phyloP scores from a whole-genome alignment of 192 early-diverging fungal species.

The Paraglomus occultum region DNA sequence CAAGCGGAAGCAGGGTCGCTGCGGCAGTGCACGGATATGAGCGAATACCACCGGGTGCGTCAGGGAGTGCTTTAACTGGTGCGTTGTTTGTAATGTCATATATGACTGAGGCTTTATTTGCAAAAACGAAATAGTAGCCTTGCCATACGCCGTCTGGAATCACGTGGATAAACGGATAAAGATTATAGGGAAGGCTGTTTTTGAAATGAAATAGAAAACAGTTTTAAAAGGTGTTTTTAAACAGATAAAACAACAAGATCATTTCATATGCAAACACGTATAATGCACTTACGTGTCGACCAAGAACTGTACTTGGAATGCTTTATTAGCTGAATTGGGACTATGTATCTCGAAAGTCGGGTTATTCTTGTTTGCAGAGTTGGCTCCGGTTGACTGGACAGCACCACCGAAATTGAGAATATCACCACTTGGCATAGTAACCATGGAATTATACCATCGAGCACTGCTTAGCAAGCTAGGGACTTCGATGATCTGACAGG shows the following conservation, averaged over 20 bases:
- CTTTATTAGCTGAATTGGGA: constrained; percentile 19
- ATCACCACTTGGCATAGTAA: constrained; percentile 43
- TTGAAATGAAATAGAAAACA: not conserved
- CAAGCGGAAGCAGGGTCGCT: constrained; percentile 54
- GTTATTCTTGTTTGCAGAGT: constrained; percentile 40
- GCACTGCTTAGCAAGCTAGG: constrained; percentile 38
- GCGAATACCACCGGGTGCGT: constrained; percentile 45
- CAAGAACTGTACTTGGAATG: constrained; percentile 41
- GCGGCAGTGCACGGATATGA: constrained; percentile 59
- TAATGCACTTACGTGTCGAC: constrained; percentile 33
- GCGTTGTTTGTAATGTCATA: constrained; percentile 45
- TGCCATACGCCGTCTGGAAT: constrained; percentile 37
- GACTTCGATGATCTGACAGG: constrained; percentile 49
- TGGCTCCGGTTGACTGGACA: constrained; percentile 42
- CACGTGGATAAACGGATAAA: constrained; percentile 53
- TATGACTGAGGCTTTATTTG: constrained; percentile 52
- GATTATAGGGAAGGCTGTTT: constrained; percentile 43
- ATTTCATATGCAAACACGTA: too few relatives aligned
- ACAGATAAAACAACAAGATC: too few relatives aligned
- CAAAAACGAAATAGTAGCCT: constrained; percentile 49
- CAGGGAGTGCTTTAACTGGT: constrained; percentile 42
- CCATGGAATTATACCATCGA: constrained; percentile 54
- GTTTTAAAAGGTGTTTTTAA: not conserved
- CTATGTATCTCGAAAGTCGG: constrained; percentile 43
- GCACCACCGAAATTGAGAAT: constrained; percentile 57